These are phyloP conservation scores for Xerocomus brunneocitrinus DNA, from an alignment of 768 basidiomycete genomes.

Conservation along the genomic window DNA sequence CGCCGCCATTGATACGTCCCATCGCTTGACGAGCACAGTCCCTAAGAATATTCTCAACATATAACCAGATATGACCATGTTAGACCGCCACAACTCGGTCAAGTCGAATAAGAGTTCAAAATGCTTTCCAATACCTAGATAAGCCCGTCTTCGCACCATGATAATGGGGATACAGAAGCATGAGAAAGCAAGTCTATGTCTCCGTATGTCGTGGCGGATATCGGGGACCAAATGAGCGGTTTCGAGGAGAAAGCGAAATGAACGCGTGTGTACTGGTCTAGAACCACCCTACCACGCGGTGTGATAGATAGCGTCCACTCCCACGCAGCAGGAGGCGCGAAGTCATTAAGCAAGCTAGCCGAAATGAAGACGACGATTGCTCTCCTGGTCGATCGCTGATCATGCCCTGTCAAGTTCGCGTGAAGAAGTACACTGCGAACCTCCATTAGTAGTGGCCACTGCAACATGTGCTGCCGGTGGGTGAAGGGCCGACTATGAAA, in stretches of 20 bases:
- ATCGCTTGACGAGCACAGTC: constrained; percentile 12
- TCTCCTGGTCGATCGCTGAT: constrained; percentile 26
- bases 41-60: constrained; percentile 2
- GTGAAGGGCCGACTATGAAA: not conserved
- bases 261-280: constrained; percentile 12
- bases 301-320: not conserved
- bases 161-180: not conserved
- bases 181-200: not conserved
- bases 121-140: not conserved
- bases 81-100: not conserved
- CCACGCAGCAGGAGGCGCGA: constrained; percentile 7
- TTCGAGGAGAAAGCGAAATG: constrained; percentile 11
- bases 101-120: not conserved
- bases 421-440: too few species aligned
- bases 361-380: constrained; percentile 24
- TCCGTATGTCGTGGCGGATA: not conserved
- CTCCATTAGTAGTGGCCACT: not conserved
- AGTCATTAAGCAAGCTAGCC: constrained; percentile 19
- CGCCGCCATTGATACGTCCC: constrained; percentile 8
- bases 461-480: not conserved
- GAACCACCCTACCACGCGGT: constrained; percentile 2
- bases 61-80: constrained; percentile 9
- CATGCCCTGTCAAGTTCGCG: constrained; percentile 8
- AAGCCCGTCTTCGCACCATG: not conserved
- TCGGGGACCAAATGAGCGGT: not conserved